Evolutionary conservation across 2,329 filamentous ascomycete genomes (phyloP).

Genomic region (Penicillium sp.): DNA sequence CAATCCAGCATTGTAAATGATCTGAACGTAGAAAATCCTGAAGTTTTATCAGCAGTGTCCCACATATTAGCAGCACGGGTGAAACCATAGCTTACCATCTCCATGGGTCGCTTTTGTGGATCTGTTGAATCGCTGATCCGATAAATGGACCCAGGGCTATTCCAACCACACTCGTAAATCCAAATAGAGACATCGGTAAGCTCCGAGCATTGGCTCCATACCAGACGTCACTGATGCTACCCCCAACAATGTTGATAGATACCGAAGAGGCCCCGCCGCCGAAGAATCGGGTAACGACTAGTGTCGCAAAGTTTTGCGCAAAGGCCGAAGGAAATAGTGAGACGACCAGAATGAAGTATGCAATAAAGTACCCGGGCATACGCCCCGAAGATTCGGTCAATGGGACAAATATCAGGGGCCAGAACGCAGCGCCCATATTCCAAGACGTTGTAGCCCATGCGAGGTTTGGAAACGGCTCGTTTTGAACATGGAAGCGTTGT

Average conservation of each 20-base stretch:
- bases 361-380: constrained; percentile 38
- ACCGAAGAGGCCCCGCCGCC: constrained; percentile 39
- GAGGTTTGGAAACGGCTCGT: constrained; percentile 28
- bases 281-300: constrained; percentile 40
- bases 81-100: constrained; percentile 29
- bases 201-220: constrained; percentile 32
- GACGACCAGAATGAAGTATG: constrained; percentile 36
- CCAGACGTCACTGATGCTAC: constrained; percentile 34
- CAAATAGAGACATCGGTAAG: constrained; percentile 38
- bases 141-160: constrained; percentile 41
- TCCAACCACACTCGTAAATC: constrained; percentile 38
- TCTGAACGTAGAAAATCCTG: constrained; percentile 41
- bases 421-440: constrained; percentile 36
- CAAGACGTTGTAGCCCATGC: constrained; percentile 30
- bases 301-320: constrained; percentile 39
- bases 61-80: not conserved
- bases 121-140: constrained; percentile 33
- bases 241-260: constrained; percentile 36
- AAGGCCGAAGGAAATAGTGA: constrained; percentile 38
- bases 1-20: constrained; percentile 37
- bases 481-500: constrained; percentile 27
- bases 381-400: constrained; percentile 38
- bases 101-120: constrained; percentile 31
- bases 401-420: constrained; percentile 31
- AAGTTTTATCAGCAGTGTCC: not conserved